Base-by-base conservation (phyloP, 805 yeast species). In the Saccharomycopsis vini region DNA sequence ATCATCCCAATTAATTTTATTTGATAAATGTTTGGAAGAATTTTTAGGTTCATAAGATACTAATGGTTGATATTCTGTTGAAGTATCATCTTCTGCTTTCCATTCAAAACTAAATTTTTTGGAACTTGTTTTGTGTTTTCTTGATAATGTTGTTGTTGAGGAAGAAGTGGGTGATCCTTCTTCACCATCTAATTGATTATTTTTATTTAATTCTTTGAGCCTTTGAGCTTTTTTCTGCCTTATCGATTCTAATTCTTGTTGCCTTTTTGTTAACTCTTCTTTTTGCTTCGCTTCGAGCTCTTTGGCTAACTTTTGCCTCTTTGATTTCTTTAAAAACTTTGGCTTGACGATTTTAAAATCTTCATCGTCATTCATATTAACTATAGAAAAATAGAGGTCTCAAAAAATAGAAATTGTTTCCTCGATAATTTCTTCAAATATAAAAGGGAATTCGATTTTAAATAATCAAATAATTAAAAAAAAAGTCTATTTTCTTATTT, bases 81-180 rank as follows among this genome's bases (percentile, higher is more conserved):
- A 55, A 0, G 94, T 83, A 56, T 86, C 95, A 12, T 83, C 92
- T 0, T 66, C 65, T 1, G 61, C 64, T 46, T 71, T 69, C 95
- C 95, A 86, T 10, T 72, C 80, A 59, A 85, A 84, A 7, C 68
- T 65, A 59, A 81, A 84, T 51, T 69, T 71, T 21, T 53, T 54
- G 9, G 9, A 9, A 18, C 15, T 18, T 9, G 36, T n/a, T n/a
- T n/a, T n/a, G 7, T 32, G 36, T 7, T 32, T 32, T 26, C 29
- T 26, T 26, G 29, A 26, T 12, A 26, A 9, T 26, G 7, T 26
- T 26, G 12, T 26, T n/a, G n/a, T n/a, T n/a, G n/a, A n/a, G n/a
- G n/a, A n/a, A n/a, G n/a, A n/a, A n/a, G n/a, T n/a, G n/a, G n/a
- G n/a, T n/a, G n/a, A n/a, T n/a, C n/a, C n/a, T n/a, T n/a, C n/a